These are phyloP conservation scores for Lasiodiplodia hormozganensis DNA, from an alignment of 2,329 filamentous ascomycete species.

Conservation along the genomic window DNA sequence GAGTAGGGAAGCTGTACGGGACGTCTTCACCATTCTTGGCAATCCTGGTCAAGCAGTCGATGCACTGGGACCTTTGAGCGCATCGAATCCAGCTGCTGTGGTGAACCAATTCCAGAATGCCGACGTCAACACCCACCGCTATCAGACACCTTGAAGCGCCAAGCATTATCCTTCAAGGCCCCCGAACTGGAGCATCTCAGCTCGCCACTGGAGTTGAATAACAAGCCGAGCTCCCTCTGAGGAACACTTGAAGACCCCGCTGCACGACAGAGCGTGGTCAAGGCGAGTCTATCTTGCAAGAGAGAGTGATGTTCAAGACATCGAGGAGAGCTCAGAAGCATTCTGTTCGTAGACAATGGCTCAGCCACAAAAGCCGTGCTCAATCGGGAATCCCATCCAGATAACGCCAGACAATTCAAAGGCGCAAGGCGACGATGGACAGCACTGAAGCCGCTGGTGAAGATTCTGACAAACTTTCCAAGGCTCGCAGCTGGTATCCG, in stretches of 20 bases:
- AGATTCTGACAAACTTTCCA: slow-evolving; percentile 33
- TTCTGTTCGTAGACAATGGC: slow-evolving; percentile 54
- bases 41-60: slow-evolving; percentile 12
- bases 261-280: slow-evolving; percentile 59
- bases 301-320: slow-evolving; percentile 40
- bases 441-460: slow-evolving; percentile 43
- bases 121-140: slow-evolving; percentile 16
- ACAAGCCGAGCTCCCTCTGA: slow-evolving; percentile 43
- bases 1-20: slow-evolving; percentile 58
- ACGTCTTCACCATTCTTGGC: slow-evolving; percentile 48
- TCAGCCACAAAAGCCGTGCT: slow-evolving; percentile 44
- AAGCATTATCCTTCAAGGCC: slow-evolving; percentile 32
- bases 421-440: slow-evolving; percentile 33
- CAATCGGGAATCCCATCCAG: slow-evolving; percentile 36
- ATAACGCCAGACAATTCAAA: background rate
- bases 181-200: slow-evolving; percentile 48
- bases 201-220: slow-evolving; percentile 41
- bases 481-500: slow-evolving; percentile 40
- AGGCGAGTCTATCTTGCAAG: slow-evolving; percentile 61
- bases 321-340: slow-evolving; percentile 37
- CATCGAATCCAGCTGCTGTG: slow-evolving; percentile 38
- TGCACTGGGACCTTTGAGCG: slow-evolving; percentile 34
- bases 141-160: background rate
- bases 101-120: slow-evolving; percentile 23
- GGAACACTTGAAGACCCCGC: slow-evolving; percentile 60